A percentile compares a stretch with the other conserved stretches of the same genome.
Conservation (phyloP, 2,329 filamentous ascomycete species). For the Fusarium acutatum region DNA sequence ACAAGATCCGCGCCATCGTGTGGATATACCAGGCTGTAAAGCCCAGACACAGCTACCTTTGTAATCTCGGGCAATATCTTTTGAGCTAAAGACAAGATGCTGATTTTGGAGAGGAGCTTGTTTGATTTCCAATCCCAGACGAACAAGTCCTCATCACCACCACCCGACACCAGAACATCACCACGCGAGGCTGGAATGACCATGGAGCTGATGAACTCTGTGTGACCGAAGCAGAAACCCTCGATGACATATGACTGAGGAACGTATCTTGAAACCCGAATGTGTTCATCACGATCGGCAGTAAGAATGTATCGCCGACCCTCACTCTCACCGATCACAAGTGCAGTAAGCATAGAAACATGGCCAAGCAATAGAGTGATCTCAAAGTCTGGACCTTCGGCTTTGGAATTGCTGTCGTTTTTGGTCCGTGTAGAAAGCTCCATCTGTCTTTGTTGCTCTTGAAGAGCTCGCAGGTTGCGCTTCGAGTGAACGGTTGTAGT, state of each 20-base stretch:
- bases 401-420: constrained; percentile 41
- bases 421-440: constrained; percentile 44
- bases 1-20: constrained; percentile 40
- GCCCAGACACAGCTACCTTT: constrained; percentile 59
- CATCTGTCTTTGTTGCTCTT: constrained; percentile 63
- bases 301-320: constrained; percentile 62
- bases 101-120: constrained; percentile 61
- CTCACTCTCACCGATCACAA: constrained; percentile 62
- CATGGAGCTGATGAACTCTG: constrained; percentile 82
- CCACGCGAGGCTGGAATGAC: constrained; percentile 66
- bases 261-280: constrained; percentile 82
- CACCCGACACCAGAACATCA: constrained; percentile 81
- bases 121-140: constrained; percentile 82
- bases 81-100: constrained; percentile 57
- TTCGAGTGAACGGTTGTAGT: constrained; percentile 70
- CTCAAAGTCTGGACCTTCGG: constrained; percentile 67
- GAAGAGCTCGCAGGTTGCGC: constrained; percentile 68
- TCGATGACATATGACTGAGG: constrained; percentile 91
- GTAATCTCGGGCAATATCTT: constrained; percentile 47
- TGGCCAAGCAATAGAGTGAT: constrained; percentile 86
- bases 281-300: constrained; percentile 73
- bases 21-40: constrained; percentile 49
- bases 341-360: constrained; percentile 90
- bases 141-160: constrained; percentile 81
- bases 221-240: constrained; percentile 87